These are phyloP conservation scores for Podaxis sp. DNA, from an alignment of 768 basidiomycete species.

Conservation along the genomic window DNA sequence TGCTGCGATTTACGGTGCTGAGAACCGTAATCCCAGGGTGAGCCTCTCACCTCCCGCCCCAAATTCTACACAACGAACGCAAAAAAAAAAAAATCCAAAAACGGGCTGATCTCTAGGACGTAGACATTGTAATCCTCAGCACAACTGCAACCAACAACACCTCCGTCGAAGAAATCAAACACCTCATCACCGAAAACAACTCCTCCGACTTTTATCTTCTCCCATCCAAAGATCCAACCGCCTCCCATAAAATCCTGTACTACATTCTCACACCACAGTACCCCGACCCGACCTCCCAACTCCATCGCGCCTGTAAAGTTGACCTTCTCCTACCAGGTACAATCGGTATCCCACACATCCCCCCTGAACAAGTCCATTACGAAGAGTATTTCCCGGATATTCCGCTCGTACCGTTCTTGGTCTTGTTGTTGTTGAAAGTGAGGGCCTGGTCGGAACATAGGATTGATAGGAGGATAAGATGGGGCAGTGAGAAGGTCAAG, in stretches of 20 bases:
- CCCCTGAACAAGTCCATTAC: conserved; percentile 18
- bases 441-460: conserved; percentile 42
- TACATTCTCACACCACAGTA: conserved; percentile 23
- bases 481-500: conserved; percentile 35
- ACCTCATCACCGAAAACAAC: conserved; percentile 28
- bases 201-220: conserved; percentile 34
- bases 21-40: conserved; percentile 33
- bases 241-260: conserved; percentile 44
- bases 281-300: not conserved
- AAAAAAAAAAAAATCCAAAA: not conserved
- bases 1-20: conserved; percentile 36
- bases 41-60: conserved; percentile 12
- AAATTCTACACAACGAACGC: not conserved
- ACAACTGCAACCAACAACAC: conserved; percentile 13
- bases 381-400: conserved; percentile 22
- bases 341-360: conserved; percentile 32
- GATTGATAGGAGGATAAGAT: conserved; percentile 21
- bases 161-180: conserved; percentile 39
- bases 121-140: conserved; percentile 43
- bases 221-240: conserved; percentile 31
- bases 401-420: conserved; percentile 37
- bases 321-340: conserved; percentile 33
- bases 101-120: conserved; percentile 32
- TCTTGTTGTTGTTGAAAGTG: conserved; percentile 39
- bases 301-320: conserved; percentile 31